Percentiles rank a stretch among this genome's conserved stretches.
Conservation (phyloP, 768 basidiomycete genomes). For the Lanmaoa pseudosensibilis region DNA sequence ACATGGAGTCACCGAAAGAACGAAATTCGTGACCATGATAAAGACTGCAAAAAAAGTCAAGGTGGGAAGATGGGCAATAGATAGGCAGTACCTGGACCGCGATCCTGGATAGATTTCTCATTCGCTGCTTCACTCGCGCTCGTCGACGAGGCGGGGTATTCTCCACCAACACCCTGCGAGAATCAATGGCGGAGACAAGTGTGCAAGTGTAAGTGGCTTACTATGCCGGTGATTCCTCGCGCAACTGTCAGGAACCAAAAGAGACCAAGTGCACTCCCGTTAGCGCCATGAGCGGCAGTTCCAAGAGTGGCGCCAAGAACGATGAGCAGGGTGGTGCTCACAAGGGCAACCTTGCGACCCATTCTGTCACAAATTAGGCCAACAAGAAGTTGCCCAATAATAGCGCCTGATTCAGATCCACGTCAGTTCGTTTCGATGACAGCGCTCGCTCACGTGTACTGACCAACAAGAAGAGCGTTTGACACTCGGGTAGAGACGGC, state of each 20-base stretch:
- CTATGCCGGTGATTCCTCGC: conserved; percentile 67
- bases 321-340: conserved; percentile 66
- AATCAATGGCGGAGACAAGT: conserved; percentile 1
- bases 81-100: conserved; percentile 53
- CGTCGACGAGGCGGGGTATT: conserved; percentile 74
- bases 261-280: conserved; percentile 55
- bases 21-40: conserved; percentile 76
- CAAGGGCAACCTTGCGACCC: conserved; percentile 75
- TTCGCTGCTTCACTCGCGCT: conserved; percentile 73
- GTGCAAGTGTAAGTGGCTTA: conserved; percentile 29
- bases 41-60: conserved; percentile 44
- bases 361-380: conserved; percentile 71
- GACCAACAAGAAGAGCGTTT: conserved; percentile 69
- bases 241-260: conserved; percentile 78
- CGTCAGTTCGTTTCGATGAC: conserved; percentile 1
- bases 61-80: not conserved
- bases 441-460: conserved; percentile 17
- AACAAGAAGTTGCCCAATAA: conserved; percentile 60
- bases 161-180: conserved; percentile 66
- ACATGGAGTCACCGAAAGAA: conserved; percentile 49
- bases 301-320: conserved; percentile 67
- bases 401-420: conserved; percentile 44
- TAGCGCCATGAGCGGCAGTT: conserved; percentile 64
- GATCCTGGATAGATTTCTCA: conserved; percentile 56
- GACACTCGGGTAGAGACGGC: conserved; percentile 65